These are phyloP conservation scores for Emydomyces testavorans DNA, from an alignment of 2,329 filamentous ascomycete species.

Conservation along the genomic window DNA sequence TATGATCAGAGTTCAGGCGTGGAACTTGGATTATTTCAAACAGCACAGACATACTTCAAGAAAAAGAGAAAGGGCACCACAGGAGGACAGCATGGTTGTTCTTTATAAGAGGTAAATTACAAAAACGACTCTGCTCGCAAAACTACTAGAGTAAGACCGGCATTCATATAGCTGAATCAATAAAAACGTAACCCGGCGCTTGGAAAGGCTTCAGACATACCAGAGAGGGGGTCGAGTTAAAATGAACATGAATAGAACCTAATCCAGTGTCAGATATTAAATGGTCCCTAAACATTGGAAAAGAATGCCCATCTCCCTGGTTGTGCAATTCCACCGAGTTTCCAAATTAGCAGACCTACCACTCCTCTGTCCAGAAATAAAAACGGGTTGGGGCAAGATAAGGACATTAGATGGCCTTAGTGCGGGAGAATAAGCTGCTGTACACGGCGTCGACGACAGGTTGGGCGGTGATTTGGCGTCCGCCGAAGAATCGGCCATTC, in stretches of 20 bases:
- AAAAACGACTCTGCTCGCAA: neutral
- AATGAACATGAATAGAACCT: constrained; percentile 4
- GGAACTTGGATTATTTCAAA: neutral
- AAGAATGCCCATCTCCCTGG: neutral
- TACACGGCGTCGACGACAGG: constrained; percentile 98
- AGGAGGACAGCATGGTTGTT: neutral
- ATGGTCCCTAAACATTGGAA: neutral
- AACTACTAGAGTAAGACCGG: too few relatives aligned
- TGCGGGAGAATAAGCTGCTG: constrained; percentile 86
- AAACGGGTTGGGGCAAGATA: neutral
- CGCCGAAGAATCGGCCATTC: constrained; percentile 92
- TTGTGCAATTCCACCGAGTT: neutral
- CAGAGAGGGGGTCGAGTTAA: neutral
- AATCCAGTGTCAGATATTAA: constrained; percentile 11
- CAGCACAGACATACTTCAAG: too few relatives aligned
- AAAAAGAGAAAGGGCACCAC: neutral
- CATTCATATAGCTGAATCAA: neutral
- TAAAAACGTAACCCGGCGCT: neutral
- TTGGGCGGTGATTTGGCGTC: constrained; percentile 81
- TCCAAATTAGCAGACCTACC: constrained; percentile 23
- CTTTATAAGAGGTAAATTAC: neutral
- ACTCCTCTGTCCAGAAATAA: constrained; percentile 11
- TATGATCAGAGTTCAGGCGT: too few relatives aligned
- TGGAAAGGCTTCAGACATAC: neutral
- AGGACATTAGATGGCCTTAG: constrained; percentile 57